Percentiles rank a stretch among this genome's conserved stretches.
phyloP scores from a whole-genome alignment of 1,284 basidiomycete species.

The Leucoagaricus sp. region DNA sequence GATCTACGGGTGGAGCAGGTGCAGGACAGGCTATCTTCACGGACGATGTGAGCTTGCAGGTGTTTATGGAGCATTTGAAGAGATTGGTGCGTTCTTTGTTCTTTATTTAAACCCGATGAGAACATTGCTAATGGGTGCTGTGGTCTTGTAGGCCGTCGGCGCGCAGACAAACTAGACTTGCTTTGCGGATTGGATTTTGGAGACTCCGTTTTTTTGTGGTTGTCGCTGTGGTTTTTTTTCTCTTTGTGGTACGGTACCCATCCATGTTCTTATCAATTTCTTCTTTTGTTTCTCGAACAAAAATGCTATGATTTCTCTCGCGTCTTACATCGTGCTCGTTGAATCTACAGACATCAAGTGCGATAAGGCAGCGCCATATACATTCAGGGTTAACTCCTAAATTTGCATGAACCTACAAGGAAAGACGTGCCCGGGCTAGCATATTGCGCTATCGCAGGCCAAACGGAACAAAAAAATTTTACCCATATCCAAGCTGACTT shows the following conservation, averaged over 20 bases:
- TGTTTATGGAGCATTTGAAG: conserved; percentile 96
- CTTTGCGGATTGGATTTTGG: neutral
- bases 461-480: no score
- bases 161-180: conserved; percentile 33
- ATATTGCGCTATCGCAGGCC: conserved; percentile 1
- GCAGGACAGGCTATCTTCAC: conserved; percentile 96
- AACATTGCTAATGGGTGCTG: neutral
- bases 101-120: neutral
- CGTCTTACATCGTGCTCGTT: neutral
- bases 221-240: neutral
- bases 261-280: neutral
- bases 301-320: conserved; percentile 9
- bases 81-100: conserved; percentile 61
- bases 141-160: conserved; percentile 29
- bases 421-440: neutral
- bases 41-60: conserved; percentile 96
- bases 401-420: neutral
- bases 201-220: neutral
- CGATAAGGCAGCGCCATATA: neutral
- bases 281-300: neutral
- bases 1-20: conserved; percentile 60
- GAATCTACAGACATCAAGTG: no score
- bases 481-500: neutral
- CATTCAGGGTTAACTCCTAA: no score
- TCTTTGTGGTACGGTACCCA: neutral